A percentile compares a stretch with the other conserved stretches of the same genome.
These are phyloP conservation scores for Lentinula aciculospora DNA, from an alignment of 768 basidiomycete genomes.

Conservation along the genomic window DNA sequence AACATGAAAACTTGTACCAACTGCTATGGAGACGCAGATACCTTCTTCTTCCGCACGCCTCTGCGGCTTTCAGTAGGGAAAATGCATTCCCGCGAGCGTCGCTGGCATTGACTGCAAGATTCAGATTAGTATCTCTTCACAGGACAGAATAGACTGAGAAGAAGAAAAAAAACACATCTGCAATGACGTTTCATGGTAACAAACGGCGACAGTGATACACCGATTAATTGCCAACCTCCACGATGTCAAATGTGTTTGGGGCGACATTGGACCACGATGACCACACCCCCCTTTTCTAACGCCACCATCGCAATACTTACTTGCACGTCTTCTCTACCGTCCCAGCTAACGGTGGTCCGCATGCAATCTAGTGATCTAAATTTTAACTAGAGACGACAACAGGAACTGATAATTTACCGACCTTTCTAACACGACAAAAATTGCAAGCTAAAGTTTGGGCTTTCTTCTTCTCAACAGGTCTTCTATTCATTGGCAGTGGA, in stretches of 20 bases:
- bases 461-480: conserved; percentile 7
- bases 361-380: conserved; percentile 45
- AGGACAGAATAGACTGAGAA: not conserved
- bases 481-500: conserved; percentile 6
- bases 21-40: not conserved
- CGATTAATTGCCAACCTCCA: not conserved
- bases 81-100: conserved; percentile 39
- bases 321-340: conserved; percentile 59
- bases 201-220: not conserved
- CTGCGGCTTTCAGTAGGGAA: conserved; percentile 40
- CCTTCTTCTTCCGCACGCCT: conserved; percentile 26
- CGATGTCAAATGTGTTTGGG: not conserved
- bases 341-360: conserved; percentile 50
- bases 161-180: not conserved
- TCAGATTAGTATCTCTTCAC: not conserved
- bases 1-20: not conserved
- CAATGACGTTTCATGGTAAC: not conserved
- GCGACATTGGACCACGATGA: too few relatives aligned
- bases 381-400: not conserved
- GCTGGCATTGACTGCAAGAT: conserved; percentile 35
- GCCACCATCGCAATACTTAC: conserved; percentile 33
- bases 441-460: conserved; percentile 35
- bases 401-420: conserved; percentile 11
- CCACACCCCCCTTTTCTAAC: not conserved
- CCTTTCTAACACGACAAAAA: conserved; percentile 44